These are phyloP conservation scores for Fusarium robinianum DNA, from an alignment of 2,329 filamentous ascomycete genomes.

Conservation along the genomic window DNA sequence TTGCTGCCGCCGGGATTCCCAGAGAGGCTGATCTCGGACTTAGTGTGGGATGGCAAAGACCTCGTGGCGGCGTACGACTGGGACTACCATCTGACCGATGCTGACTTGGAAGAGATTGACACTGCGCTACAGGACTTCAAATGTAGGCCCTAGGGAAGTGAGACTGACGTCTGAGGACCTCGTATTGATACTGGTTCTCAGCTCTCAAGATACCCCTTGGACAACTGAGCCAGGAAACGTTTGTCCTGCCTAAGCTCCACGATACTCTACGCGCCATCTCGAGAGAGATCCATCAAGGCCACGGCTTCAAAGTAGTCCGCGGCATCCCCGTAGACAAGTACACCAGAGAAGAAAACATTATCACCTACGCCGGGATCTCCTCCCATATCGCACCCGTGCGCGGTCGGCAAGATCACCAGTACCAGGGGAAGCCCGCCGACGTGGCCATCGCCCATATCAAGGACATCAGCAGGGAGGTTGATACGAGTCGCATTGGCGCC, in stretches of 20 bases:
- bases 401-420: slow-evolving; percentile 55
- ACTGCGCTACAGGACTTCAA: slow-evolving; percentile 49
- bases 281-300: slow-evolving; percentile 57
- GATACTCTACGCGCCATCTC: slow-evolving; percentile 55
- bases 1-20: slow-evolving; percentile 57
- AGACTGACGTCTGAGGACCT: no score
- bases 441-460: slow-evolving; percentile 41
- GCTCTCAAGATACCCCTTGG: slow-evolving; percentile 45
- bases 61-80: slow-evolving; percentile 56
- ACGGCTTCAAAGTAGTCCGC: slow-evolving; percentile 63
- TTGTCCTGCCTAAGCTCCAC: slow-evolving; percentile 22
- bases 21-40: slow-evolving; percentile 48
- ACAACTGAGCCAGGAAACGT: slow-evolving; percentile 33
- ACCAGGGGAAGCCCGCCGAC: slow-evolving; percentile 50
- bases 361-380: slow-evolving; percentile 63
- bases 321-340: slow-evolving; percentile 58
- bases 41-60: slow-evolving; percentile 62
- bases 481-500: slow-evolving; percentile 52
- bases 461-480: slow-evolving; percentile 23
- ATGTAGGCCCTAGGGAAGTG: slow-evolving; percentile 33
- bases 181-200: slow-evolving; percentile 20
- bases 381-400: slow-evolving; percentile 59
- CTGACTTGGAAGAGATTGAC: slow-evolving; percentile 56
- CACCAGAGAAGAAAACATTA: slow-evolving; percentile 58
- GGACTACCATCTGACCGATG: slow-evolving; percentile 53